Base-by-base conservation (phyloP, 306 rosid species). In the Canavalia ensiformis region DNA sequence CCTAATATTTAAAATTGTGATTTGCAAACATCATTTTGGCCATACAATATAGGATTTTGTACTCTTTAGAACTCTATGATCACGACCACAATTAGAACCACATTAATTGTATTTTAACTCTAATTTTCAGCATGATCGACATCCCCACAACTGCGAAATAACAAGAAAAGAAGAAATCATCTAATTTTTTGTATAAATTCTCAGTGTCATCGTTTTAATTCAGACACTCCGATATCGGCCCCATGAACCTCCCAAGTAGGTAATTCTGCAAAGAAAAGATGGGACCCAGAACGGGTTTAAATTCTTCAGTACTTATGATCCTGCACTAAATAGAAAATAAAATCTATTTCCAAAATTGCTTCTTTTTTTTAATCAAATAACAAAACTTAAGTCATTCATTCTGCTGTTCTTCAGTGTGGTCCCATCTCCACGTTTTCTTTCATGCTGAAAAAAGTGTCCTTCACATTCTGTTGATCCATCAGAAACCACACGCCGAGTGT, bases 401-500 rank as follows among this genome's bases (percentile, higher is more conserved):
- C 55, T 77, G 69, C 35, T 57, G 49, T 45, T 82, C 49, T 58
- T 68, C 67, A 30, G 56, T 5, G 13, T 60, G 68, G 68, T 35
- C 66, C 82, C 62, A 13, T 42, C 52, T 73, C 34, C 39, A 74
- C 72, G 81, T 68, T 66, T 39, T 34, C 37, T 67, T 66, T 52
- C 76, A 71, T 74, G 11, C 80, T 44, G 45, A 66, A 45, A 56
- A 73, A 55, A 10, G 72, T n/a, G 39, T 68, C 68, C 85, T 65
- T 75, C 34, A 67, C 64, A 69, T 68, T 55, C 72, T 54, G 50
- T 47, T 76, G 49, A 64, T 47, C 71, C 35, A 25, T 34, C 80
- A 75, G 46, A 76, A 50, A 67, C 56, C 37, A 34, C 72, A n/a
- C 29, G 5, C 47, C 62, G 49, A 46, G 35, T 47, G 72, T 6